Evolutionary conservation across 192 early-diverging fungal genomes (phyloP), one percentile per base, ranked within the genome.

Genomic region (Thamnidium elegans): DNA sequence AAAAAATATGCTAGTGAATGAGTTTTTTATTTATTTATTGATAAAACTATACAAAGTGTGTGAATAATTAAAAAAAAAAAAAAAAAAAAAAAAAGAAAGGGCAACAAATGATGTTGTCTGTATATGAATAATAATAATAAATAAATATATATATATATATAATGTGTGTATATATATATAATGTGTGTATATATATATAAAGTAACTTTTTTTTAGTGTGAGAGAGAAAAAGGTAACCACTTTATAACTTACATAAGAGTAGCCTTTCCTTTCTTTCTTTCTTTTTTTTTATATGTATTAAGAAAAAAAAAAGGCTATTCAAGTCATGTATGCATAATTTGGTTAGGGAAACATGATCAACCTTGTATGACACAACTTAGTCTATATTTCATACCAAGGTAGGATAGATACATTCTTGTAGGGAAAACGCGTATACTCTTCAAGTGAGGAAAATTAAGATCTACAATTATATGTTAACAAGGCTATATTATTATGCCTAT

Each of bases 351-450:
- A 39, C 36, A 39, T 39, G 10, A 31, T 71, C 48, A 71, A 48
- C 70, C 71, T 72, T 72, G 71, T 26, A 72, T 72, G 9, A 72
- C 65, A 50, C 71, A 72, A 26, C 71, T 72, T 44, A 72, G 61
- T 51, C 71, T 43, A 60, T 72, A 72, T 45, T 76, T 76, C 74
- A 76, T 70, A 21, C 74, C 74, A 42, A 76, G 65, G 26, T 76
- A 76, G 14, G 68, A 70, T 50, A 76, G 50, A 39, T 76, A 76
- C 58, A 76, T 71, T 60, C 74, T 58, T 14, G 74, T 76, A 14
- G 74, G 74, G 52, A 76, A 76, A 8, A 76, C 74, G 21, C 74
- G 69, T 39, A 76, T 70, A 11, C 61, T 70, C 52, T 76, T 76
- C 48, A 76, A 50, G 23, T 71, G 64, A 19, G 74, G 74, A 54